Evolutionary conservation across 1,139 yeast genomes (phyloP), one percentile per base, ranked within the genome.

Genomic region (Entelexis sorbosivorans): DNA sequence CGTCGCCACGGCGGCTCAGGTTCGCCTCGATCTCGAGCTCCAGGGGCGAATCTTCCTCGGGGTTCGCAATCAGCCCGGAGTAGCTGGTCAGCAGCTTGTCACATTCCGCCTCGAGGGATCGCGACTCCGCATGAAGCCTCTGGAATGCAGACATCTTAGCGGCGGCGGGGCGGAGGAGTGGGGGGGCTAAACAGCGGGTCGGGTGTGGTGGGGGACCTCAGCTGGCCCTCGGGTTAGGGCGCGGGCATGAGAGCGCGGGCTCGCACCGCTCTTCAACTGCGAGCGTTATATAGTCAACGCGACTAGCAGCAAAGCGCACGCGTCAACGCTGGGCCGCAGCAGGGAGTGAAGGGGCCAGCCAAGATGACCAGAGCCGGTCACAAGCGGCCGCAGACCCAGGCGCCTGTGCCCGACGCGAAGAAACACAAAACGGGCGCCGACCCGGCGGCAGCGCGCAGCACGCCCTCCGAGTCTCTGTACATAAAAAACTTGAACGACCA

Each of bases 401-500:
- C 5, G 24, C 20, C 4, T 20, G 22, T 6, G n/a, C 11, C 31
- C 8, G 24, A 17, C 24, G 5, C 31, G 29, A 38, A 38, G 20
- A 38, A 39, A 24, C 32, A 8, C 24, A 20, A 16, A 22, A 11
- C n/a, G 33, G 22, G 10, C 10, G 28, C 10, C 44, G 33, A 39
- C 8, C 29, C 16, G 17, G n/a, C 14, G 19, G 36, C 6, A 2
- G 13, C 19, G 16, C 22, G 26, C 44, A 16, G 26, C 24, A 6
- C 16, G 9, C 16, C 42, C 19, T 73, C 60, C 48, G 76, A 75
- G 49, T 82, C 94, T 0, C 64, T 85, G 13, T 85, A 83, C 61
- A 61, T 83, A 19, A 73, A 76, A 53, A 85, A 85, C 59, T 67
- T 85, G 52, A 79, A 82, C 61, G 87, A 82, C 60, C 73, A 82